Evolutionary conservation across 331 rosid genomes (phyloP), one percentile per base, ranked within the genome.

Genomic region (Stylosanthes scabra): DNA sequence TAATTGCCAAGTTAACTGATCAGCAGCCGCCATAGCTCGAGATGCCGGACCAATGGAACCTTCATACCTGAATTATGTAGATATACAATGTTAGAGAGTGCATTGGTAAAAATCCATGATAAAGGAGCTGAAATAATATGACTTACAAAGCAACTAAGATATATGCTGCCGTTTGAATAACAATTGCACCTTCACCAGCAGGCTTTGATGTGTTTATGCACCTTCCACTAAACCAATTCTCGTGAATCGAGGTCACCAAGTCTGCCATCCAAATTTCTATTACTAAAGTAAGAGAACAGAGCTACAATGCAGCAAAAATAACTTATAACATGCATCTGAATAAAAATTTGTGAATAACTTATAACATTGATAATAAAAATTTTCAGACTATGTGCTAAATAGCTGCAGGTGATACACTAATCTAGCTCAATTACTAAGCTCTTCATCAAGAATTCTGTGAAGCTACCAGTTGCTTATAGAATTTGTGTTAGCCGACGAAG

Each of bases 21-120:
- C 98, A 72, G 76, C 87, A 55, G 91, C 86, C 7, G 73, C 85
- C 94, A 92, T 90, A 9, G 98, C 95, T 52, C 95, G 90, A 66
- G 98, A 92, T 40, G 98, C 98, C 0, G 95, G 86, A 58, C 90
- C 96, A 39, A 90, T 89, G 39, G 98, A 85, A 61, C 95, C 98
- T 50, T 88, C 96, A 7, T 92, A 92, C 79, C 98, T 92, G 87
- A 70, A 47, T 58, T 45, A 63, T 45, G 37, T 11, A 46, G 70
- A 11, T 5, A 44, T 66, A 47, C 5, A 52, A 11, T 34, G 39
- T 34, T 34, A 15, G 40, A 49, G 11, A 40, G 28, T 34, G 46
- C 66, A 66, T 12, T 12, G 9, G 57, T 34, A 59, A 34, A 66
- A 66, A 45, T 78, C 29, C 29, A 42, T 13, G 62, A 51, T 59